phyloP scores from a whole-genome alignment of 208 protist genomes.

The Acanthamoeba culbertsoni region DNA sequence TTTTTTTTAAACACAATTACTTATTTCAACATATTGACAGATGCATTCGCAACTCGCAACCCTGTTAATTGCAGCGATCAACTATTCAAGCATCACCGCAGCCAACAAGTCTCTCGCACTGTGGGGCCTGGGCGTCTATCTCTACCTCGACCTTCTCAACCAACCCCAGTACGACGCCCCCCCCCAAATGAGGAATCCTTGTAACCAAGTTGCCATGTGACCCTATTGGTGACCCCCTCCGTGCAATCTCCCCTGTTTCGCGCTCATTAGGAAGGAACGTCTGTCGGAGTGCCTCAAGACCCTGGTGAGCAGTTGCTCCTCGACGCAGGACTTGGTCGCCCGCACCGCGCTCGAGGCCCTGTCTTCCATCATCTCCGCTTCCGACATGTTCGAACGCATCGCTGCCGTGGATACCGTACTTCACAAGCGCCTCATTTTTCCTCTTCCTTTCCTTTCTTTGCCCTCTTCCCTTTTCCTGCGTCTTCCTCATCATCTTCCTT shows the following conservation, averaged over 20 bases:
- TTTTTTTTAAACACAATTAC: too few species aligned
- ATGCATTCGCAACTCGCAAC: neutral
- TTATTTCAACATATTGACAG: neutral
- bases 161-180: neutral
- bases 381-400: conserved; percentile 31
- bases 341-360: conserved; percentile 30
- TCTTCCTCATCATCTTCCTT: neutral
- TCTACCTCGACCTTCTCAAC: conserved; percentile 44
- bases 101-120: conserved; percentile 55
- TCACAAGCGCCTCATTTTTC: neutral
- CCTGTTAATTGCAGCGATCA: neutral
- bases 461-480: neutral
- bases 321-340: neutral
- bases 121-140: conserved; percentile 45
- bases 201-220: too few species aligned
- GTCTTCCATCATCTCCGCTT: conserved; percentile 1
- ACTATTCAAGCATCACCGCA: neutral
- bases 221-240: neutral
- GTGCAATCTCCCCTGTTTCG: neutral
- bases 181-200: too few species aligned
- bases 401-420: conserved; percentile 20
- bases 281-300: conserved; percentile 22
- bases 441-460: neutral
- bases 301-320: neutral
- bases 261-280: neutral